Evolutionary conservation across 2,329 filamentous ascomycete genomes (phyloP).

Genomic region (Penicillium sp.): DNA sequence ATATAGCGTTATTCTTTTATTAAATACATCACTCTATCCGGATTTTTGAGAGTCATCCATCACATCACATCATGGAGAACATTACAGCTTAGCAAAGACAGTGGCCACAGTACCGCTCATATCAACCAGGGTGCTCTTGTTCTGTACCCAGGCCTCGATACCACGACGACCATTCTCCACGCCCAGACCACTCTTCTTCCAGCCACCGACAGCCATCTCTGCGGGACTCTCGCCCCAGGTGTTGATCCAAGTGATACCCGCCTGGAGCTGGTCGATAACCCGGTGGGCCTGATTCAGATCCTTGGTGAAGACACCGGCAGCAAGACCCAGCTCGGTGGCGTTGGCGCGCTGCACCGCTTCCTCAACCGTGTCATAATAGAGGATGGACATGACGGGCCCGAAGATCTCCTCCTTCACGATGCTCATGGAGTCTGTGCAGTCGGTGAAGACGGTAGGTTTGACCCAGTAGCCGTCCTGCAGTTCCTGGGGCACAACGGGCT

Average conservation of each 20-base stretch:
- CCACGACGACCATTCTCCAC: slow-evolving; percentile 81
- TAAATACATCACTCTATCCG: too few species aligned
- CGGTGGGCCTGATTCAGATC: slow-evolving; percentile 71
- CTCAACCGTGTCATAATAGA: slow-evolving; percentile 68
- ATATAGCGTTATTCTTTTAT: too few species aligned
- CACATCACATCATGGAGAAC: slow-evolving; percentile 6
- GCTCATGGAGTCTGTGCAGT: slow-evolving; percentile 79
- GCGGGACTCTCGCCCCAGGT: slow-evolving; percentile 90
- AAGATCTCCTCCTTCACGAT: slow-evolving; percentile 84
- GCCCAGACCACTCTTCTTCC: slow-evolving; percentile 85
- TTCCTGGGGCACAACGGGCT: slow-evolving; percentile 53
- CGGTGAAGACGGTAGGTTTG: slow-evolving; percentile 76
- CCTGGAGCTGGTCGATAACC: slow-evolving; percentile 68
- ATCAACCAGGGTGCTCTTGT: slow-evolving; percentile 85
- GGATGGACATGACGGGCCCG: slow-evolving; percentile 78
- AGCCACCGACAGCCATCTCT: slow-evolving; percentile 88
- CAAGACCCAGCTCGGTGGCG: slow-evolving; percentile 71
- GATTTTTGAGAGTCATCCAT: too few species aligned
- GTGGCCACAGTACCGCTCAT: slow-evolving; percentile 68
- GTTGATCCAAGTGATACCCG: slow-evolving; percentile 89
- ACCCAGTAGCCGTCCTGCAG: slow-evolving; percentile 74
- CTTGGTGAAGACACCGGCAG: slow-evolving; percentile 77
- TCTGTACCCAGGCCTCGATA: slow-evolving; percentile 76
- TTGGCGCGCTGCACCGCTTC: slow-evolving; percentile 73
- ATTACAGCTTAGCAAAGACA: slow-evolving; percentile 69